Evolutionary conservation across 768 basidiomycete genomes (phyloP).

Genomic region (Grammothele lineata): DNA sequence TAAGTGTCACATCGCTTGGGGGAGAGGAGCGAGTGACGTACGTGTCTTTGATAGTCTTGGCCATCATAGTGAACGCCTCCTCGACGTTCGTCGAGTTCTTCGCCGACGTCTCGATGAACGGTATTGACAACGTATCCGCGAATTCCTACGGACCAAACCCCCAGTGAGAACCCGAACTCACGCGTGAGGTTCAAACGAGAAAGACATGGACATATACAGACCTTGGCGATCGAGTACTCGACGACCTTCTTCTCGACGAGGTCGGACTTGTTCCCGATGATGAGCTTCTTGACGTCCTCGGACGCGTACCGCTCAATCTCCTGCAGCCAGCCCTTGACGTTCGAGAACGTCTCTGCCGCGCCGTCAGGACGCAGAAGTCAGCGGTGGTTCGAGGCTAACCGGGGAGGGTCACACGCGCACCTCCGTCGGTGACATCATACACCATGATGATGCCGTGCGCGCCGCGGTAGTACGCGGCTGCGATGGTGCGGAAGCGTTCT

Average conservation of each 20-base stretch:
- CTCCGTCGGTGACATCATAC: slow-evolving; percentile 97
- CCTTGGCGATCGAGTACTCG: slow-evolving; percentile 86
- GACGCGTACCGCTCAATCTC: slow-evolving; percentile 96
- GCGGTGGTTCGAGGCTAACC: not conserved
- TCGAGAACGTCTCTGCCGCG: slow-evolving; percentile 82
- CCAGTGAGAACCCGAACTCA: too few species aligned
- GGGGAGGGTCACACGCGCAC: slow-evolving; percentile 34
- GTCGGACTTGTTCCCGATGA: slow-evolving; percentile 99
- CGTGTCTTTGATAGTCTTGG: slow-evolving; percentile 93
- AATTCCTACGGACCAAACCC: slow-evolving; percentile 58
- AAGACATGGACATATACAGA: slow-evolving; percentile 23
- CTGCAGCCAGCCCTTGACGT: slow-evolving; percentile 93
- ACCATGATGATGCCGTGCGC: slow-evolving; percentile 98
- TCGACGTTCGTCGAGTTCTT: slow-evolving; percentile 99
- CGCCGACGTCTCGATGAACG: slow-evolving; percentile 96
- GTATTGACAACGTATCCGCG: slow-evolving; percentile 86
- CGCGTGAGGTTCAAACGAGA: not conserved
- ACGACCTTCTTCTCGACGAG: slow-evolving; percentile 96
- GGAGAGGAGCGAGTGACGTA: slow-evolving; percentile 26
- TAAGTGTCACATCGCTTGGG: too few species aligned
- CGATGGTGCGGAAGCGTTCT: slow-evolving; percentile 98
- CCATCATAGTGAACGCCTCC: slow-evolving; percentile 98
- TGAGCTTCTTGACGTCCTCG: slow-evolving; percentile 96
- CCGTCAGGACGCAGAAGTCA: not conserved
- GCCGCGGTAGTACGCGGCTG: slow-evolving; percentile 97